Evolutionary conservation across 805 yeast species (phyloP).

Genomic region (Kluyveromyces wickerhamii): DNA sequence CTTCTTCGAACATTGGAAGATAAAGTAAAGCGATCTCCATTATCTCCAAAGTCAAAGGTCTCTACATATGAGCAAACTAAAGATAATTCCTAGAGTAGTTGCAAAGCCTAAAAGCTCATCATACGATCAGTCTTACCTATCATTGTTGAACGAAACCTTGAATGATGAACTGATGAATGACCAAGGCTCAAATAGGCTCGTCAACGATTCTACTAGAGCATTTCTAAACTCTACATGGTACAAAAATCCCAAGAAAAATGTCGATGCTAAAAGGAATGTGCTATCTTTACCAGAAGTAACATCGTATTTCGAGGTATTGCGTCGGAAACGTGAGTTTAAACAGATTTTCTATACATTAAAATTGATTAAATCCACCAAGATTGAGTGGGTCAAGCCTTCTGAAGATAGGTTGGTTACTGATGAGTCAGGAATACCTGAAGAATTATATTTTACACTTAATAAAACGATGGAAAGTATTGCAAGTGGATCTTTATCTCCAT

Average conservation of each 20-base stretch:
- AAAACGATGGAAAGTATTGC: conserved; percentile 10
- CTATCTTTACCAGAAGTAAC: conserved; percentile 1
- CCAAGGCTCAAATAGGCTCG: background rate
- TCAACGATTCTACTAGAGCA: conserved; percentile 5
- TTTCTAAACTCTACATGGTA: conserved; percentile 4
- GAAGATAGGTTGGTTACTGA: conserved; percentile 7
- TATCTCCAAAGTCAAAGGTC: too few relatives aligned
- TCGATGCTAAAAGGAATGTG: background rate
- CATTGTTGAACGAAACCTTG: conserved; percentile 2
- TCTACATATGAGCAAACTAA: background rate
- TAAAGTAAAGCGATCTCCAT: too few relatives aligned
- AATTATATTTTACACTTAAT: conserved; percentile 21
- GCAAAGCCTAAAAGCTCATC: background rate
- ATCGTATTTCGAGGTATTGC: conserved; percentile 1
- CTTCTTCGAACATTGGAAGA: too few relatives aligned
- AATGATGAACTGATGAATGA: background rate
- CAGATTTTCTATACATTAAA: conserved; percentile 9
- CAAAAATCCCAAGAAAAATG: conserved; percentile 1
- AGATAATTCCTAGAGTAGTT: background rate
- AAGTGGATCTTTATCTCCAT: conserved; percentile 3
- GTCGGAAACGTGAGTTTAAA: conserved; percentile 1
- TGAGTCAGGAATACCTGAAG: conserved; percentile 14
- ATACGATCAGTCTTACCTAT: conserved; percentile 1
- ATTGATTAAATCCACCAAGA: conserved; percentile 14
- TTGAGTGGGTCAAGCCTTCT: conserved; percentile 18